Evolutionary conservation across 306 rosid genomes (phyloP).

Genomic region (Dryas alaskensis): DNA sequence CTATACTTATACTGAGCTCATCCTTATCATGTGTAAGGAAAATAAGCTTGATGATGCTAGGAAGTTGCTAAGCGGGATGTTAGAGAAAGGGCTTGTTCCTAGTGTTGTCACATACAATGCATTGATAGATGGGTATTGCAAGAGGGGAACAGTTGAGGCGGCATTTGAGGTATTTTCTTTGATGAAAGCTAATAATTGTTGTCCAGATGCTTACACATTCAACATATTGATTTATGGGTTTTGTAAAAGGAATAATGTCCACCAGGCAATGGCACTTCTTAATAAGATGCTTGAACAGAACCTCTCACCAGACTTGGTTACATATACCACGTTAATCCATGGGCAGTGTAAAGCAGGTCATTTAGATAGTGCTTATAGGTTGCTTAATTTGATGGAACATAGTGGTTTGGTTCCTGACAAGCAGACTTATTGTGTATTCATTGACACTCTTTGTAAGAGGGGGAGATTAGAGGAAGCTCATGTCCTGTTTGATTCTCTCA

Average conservation of each 20-base stretch:
- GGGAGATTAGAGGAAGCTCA: no score
- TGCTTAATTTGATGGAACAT: conserved; percentile 60
- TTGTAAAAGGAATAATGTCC: conserved; percentile 50
- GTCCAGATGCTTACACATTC: conserved; percentile 57
- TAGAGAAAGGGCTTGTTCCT: not conserved
- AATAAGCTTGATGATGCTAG: conserved; percentile 51
- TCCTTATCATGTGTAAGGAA: conserved; percentile 49
- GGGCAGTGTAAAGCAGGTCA: conserved; percentile 65
- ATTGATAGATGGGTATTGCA: conserved; percentile 6
- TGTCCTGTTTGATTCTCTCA: no score
- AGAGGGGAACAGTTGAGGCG: not conserved
- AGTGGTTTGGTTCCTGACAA: conserved; percentile 61
- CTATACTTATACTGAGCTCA: conserved; percentile 53
- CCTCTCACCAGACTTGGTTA: conserved; percentile 46
- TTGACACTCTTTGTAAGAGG: no score
- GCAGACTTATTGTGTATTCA: conserved; percentile 46
- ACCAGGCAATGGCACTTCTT: conserved; percentile 67
- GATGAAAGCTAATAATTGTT: conserved; percentile 56
- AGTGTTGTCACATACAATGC: not conserved
- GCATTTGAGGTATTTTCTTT: conserved; percentile 23
- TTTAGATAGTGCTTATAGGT: conserved; percentile 51
- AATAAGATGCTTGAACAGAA: conserved; percentile 53
- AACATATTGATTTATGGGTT: conserved; percentile 66
- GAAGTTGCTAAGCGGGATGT: conserved; percentile 18
- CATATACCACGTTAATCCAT: conserved; percentile 59